phyloP scores from a whole-genome alignment of 139 green algal genomes.

The Picochlorum sp. region DNA sequence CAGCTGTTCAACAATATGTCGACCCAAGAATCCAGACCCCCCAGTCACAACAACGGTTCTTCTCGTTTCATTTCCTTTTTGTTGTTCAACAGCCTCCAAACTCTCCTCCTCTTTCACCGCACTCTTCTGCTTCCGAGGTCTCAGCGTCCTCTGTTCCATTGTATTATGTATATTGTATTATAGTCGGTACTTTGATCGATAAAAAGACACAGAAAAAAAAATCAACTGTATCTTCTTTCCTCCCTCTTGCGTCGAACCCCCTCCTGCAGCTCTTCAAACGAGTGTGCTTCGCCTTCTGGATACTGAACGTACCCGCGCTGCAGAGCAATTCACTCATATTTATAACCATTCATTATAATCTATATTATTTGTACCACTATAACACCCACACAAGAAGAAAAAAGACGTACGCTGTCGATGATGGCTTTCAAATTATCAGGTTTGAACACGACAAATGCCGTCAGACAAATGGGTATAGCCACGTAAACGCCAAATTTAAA shows the following conservation, averaged over 20 bases:
- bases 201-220: not conserved
- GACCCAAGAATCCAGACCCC: conserved; percentile 72
- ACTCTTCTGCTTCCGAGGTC: too few species aligned
- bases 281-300: conserved; percentile 10
- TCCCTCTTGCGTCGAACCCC: conserved; percentile 1
- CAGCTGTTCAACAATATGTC: conserved; percentile 63
- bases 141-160: not conserved
- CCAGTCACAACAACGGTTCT: conserved; percentile 56
- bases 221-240: not conserved
- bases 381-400: too few species aligned
- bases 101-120: too few species aligned
- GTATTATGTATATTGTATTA: too few species aligned
- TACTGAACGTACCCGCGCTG: conserved; percentile 33
- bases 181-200: not conserved
- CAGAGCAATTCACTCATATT: too few species aligned
- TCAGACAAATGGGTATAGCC: conserved; percentile 48
- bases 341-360: too few species aligned
- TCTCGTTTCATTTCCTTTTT: conserved; percentile 2
- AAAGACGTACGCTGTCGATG: too few species aligned
- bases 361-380: too few species aligned
- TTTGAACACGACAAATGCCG: conserved; percentile 42
- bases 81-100: too few species aligned
- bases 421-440: conserved; percentile 47
- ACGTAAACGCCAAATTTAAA: conserved; percentile 69
- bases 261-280: conserved; percentile 22